These are phyloP conservation scores for Solanum bulbocastanum DNA, from an alignment of 257 asterid species.

Conservation along the genomic window DNA sequence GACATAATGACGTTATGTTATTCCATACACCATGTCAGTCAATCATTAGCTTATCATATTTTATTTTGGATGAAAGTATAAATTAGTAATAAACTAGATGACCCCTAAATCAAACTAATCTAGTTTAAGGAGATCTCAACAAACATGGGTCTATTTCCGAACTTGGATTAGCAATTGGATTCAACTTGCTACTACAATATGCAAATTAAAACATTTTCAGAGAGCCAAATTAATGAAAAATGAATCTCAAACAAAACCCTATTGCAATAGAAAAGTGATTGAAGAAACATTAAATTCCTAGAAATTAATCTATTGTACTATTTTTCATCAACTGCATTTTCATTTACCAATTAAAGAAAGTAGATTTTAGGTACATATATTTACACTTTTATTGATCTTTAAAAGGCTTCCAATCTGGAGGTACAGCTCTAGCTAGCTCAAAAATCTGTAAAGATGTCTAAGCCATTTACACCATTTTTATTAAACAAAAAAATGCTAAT, in stretches of 20 bases:
- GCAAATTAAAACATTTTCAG: neutral
- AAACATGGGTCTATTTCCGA: neutral
- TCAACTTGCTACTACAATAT: neutral
- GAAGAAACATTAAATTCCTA: neutral
- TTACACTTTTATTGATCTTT: neutral
- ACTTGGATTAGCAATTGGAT: neutral
- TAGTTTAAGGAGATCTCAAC: neutral
- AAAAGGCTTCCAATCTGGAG: neutral
- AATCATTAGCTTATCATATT: neutral
- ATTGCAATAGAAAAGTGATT: neutral
- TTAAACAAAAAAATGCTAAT: neutral
- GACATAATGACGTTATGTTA: neutral
- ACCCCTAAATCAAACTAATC: neutral
- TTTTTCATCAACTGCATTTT: neutral
- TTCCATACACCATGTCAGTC: neutral
- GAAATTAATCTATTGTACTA: neutral
- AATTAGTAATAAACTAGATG: neutral
- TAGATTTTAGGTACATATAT: neutral
- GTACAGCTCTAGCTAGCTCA: neutral
- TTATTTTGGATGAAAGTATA: neutral
- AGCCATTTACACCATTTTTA: neutral
- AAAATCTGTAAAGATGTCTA: neutral
- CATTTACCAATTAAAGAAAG: neutral
- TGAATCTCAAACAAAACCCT: neutral
- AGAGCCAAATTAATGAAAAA: neutral